Base-by-base conservation (phyloP, 2,329 filamentous ascomycete genomes). In the Hypoxylon sp. region DNA sequence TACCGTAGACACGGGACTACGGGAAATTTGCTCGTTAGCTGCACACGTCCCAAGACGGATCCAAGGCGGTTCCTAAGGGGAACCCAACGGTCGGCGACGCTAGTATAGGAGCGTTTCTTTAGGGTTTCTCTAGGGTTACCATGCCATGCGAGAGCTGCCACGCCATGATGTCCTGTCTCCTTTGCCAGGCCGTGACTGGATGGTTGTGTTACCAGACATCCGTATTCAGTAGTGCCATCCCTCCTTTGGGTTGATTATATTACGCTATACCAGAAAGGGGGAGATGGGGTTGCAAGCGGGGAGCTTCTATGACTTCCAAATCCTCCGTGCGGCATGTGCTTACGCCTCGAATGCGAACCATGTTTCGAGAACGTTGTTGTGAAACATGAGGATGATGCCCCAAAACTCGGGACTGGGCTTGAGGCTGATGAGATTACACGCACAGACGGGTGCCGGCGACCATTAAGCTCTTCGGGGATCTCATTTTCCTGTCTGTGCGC, bases 291-390 rank as follows among this genome's bases (percentile, higher is more conserved):
- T 63, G 52, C 59, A 56, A 50, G 61, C 55, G 47, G 55, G 55
- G 48, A 62, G 60, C 57, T 64, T 64, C 64, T 50, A 62, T 37
- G 17, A 56, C 24, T 64, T 67, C 54, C 41, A 65, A 64, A 59
- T 59, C 56, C 54, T 62, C 57, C 55, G 46, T 41, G 50, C 20
- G 34, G 57, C 57, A 52, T 34, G 20, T 22, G 34, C 41, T 47
- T 39, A 22, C 24, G 41, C 32, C 15, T 62, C 47, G 51, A 62
- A 64, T 1, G 44, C 26, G 26, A 64, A 19, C 30, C 50, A 59
- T 62, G 59, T 64, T 63, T 65, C 62, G 56, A 65, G 65, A 65
- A 63, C 58, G 65, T 65, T 62, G 37, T 62, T 61, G 59, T 65
- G 65, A 68, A 68, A 68, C 65, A 32, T 52, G 34, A 56, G 34